Percentiles rank a stretch among this genome's conserved stretches.
Conservation (phyloP, 1,139 yeast genomes). For the Blastobotrys aristatus region DNA sequence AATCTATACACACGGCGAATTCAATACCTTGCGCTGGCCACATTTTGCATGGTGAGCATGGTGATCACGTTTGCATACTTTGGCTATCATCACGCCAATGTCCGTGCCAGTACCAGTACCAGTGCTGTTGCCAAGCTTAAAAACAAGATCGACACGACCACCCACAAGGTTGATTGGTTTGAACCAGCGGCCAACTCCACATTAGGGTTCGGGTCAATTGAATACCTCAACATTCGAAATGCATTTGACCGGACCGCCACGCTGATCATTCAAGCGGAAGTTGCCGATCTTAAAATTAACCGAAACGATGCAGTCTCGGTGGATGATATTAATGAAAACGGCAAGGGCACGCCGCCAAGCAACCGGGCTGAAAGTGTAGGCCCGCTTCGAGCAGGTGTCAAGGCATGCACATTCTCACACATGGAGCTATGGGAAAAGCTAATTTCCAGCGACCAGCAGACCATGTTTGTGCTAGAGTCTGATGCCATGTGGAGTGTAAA, state of each 20-base stretch:
- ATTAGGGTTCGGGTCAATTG: conserved; percentile 19
- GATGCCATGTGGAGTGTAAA: conserved; percentile 12
- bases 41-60: too few species aligned
- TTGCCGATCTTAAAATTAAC: neutral
- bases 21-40: too few species aligned
- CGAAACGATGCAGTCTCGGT: neutral
- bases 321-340: neutral
- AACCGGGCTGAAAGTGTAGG: neutral
- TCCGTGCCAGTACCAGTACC: too few species aligned
- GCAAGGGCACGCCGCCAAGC: neutral
- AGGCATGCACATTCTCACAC: neutral
- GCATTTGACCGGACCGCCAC: neutral
- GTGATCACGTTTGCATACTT: too few species aligned
- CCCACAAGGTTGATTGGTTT: too few species aligned
- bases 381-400: neutral
- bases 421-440: neutral
- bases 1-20: too few species aligned
- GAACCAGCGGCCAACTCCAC: conserved; percentile 23
- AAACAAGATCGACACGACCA: too few species aligned
- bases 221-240: conserved; percentile 18
- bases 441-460: conserved; percentile 13
- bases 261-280: neutral
- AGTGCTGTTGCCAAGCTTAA: too few species aligned
- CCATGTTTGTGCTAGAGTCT: conserved; percentile 7
- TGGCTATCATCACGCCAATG: too few species aligned